Conservation (phyloP, 176 grass and related monocot species). For the Aegilops bicornis region DNA sequence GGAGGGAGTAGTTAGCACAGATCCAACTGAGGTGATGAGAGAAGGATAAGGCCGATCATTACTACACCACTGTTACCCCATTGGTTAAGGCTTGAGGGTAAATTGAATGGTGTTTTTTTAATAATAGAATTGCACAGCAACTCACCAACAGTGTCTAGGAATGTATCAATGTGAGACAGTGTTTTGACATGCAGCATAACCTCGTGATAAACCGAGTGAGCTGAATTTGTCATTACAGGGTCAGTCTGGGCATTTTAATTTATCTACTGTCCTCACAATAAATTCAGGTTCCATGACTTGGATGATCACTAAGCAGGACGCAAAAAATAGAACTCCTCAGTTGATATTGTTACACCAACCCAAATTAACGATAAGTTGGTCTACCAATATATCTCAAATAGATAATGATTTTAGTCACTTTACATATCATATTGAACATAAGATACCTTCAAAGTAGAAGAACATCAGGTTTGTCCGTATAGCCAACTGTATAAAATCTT, state of each 20-base stretch:
- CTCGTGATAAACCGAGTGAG: background rate
- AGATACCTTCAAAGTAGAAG: slow-evolving; percentile 98
- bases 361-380: background rate
- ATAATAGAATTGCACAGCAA: background rate
- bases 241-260: background rate
- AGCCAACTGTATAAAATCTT: slow-evolving; percentile 79
- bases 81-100: slow-evolving; percentile 6
- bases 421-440: background rate
- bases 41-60: background rate
- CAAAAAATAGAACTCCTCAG: background rate
- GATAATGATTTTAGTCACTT: background rate
- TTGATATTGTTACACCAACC: slow-evolving; percentile 23
- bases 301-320: background rate
- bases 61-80: background rate
- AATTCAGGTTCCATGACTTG: slow-evolving; percentile 11
- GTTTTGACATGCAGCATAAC: slow-evolving; percentile 14
- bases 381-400: slow-evolving; percentile 6
- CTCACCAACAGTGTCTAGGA: background rate
- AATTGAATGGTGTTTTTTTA: background rate
- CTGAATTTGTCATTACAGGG: background rate
- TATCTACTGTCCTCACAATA: background rate
- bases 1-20: background rate
- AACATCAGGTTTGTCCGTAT: slow-evolving; percentile 93
- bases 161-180: background rate
- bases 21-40: background rate